Percentiles rank a stretch among this genome's conserved stretches.
phyloP scores from a whole-genome alignment of 1,284 basidiomycete species.

The Hemileia vastatrix region DNA sequence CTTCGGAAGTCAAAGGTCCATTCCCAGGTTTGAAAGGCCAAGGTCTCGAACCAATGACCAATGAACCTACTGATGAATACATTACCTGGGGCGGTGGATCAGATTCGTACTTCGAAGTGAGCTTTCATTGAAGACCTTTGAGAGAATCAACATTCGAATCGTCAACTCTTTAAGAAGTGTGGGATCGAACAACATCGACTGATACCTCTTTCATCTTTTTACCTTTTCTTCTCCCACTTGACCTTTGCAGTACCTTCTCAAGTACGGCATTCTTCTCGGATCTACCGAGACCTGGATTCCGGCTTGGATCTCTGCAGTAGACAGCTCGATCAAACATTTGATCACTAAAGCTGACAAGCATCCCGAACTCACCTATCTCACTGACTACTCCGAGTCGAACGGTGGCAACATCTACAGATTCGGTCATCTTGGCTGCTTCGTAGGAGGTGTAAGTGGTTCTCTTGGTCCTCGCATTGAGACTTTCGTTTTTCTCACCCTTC shows the following conservation, averaged over 20 bases:
- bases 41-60: conserved; percentile 23
- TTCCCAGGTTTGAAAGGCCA: conserved; percentile 31
- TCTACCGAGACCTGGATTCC: too few relatives aligned
- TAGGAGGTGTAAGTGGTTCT: conserved; percentile 21
- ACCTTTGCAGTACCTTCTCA: too few relatives aligned
- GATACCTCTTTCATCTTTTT: too few relatives aligned
- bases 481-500: neutral
- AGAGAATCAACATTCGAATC: neutral
- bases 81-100: conserved; percentile 38
- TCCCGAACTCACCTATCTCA: conserved; percentile 27
- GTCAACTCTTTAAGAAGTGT: too few relatives aligned
- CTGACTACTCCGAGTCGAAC: conserved; percentile 28
- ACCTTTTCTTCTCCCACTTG: too few relatives aligned
- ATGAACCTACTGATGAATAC: conserved; percentile 25
- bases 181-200: too few relatives aligned
- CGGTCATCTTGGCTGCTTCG: conserved; percentile 36
- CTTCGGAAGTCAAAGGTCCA: conserved; percentile 6
- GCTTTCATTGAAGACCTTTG: neutral
- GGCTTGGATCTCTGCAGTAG: conserved; percentile 32
- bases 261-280: too few relatives aligned
- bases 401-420: conserved; percentile 30
- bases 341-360: conserved; percentile 24
- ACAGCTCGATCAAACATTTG: conserved; percentile 30
- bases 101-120: conserved; percentile 35
- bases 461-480: neutral